Evolutionary conservation across 768 basidiomycete genomes (phyloP).

Genomic region (Mycena galopus): DNA sequence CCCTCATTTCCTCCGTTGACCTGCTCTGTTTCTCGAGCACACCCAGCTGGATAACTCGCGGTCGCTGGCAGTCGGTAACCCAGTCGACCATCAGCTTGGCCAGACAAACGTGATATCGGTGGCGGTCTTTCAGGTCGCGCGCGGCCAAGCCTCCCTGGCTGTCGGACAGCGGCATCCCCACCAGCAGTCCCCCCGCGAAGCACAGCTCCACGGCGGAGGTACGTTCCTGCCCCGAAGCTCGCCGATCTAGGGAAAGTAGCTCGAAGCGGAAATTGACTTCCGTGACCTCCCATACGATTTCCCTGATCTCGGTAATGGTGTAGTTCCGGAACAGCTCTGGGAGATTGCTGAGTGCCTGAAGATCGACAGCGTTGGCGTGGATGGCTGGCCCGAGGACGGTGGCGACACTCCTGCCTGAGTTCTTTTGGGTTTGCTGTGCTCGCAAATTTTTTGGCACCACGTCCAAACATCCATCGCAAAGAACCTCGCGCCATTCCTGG

Average conservation of each 20-base stretch:
- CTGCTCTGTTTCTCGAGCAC: neutral
- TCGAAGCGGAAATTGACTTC: constrained; percentile 15
- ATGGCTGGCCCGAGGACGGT: neutral
- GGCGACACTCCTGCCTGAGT: neutral
- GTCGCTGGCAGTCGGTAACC: neutral
- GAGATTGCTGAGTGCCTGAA: neutral
- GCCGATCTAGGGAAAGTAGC: neutral
- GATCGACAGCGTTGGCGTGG: neutral
- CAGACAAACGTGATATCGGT: neutral
- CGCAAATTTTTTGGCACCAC: neutral
- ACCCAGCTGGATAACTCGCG: neutral
- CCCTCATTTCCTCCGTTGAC: neutral
- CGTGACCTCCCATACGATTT: constrained; percentile 1
- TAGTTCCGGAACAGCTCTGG: neutral
- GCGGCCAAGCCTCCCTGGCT: neutral
- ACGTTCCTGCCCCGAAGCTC: neutral
- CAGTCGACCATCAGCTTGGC: neutral
- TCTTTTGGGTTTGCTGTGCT: no score
- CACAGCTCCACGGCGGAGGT: neutral
- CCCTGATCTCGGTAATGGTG: no score
- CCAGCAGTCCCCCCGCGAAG: neutral
- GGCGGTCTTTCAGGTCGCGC: neutral
- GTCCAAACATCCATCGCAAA: neutral
- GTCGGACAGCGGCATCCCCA: neutral
- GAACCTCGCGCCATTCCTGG: constrained; percentile 15